Base-by-base conservation (phyloP, 1,284 basidiomycete genomes). In the Jaminaea rosea region DNA sequence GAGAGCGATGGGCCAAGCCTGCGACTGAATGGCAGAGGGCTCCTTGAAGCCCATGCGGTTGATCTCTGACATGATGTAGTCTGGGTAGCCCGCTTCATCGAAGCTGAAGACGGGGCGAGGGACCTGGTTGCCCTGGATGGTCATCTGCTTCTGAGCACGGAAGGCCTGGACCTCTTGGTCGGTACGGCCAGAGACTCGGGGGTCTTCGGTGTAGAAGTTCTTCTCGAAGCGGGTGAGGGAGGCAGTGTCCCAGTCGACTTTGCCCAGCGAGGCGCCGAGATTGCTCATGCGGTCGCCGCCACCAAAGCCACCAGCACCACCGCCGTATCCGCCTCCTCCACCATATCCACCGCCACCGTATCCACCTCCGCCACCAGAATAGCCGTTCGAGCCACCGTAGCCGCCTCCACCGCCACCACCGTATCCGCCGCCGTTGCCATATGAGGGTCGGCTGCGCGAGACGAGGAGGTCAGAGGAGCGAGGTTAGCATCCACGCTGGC, bases 1-100 rank as follows among this genome's bases (percentile, higher is more conserved):
- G 15, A 96, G 79, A 10, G 91, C 91, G 88, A 96, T 94, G 1
- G 92, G 92, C 92, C 92, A 97, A 10, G 92, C 88, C 76, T 98
- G 93, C 72, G 91, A 93, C 76, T 98, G 93, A 72, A 98, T 97
- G 49, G 94, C 84, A 2, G 91, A 91, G 0, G 93, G 93, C 3
- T 81, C 76, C 44, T 81, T 76, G 78, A 98, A 98, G 49, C 93
- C 93, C 77, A 94, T 89, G 26, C 88, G 87, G 61, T 82, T 84
- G 76, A 98, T 93, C 56, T 93, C 90, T 50, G 82, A 78, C 83
- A 96, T 83, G 63, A 98, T 83, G 76, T 97, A 97, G 66, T 96
- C 90, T 32, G 93, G 93, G 78, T 92, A 93, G 53, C 88, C 91
- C 63, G 85, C 84, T 78, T 98, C 93, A 51, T 96, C 90, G 73